Percentiles rank a stretch among this genome's conserved stretches.
phyloP scores from a whole-genome alignment of 2,329 filamentous ascomycete species.

The Coniella vitis region DNA sequence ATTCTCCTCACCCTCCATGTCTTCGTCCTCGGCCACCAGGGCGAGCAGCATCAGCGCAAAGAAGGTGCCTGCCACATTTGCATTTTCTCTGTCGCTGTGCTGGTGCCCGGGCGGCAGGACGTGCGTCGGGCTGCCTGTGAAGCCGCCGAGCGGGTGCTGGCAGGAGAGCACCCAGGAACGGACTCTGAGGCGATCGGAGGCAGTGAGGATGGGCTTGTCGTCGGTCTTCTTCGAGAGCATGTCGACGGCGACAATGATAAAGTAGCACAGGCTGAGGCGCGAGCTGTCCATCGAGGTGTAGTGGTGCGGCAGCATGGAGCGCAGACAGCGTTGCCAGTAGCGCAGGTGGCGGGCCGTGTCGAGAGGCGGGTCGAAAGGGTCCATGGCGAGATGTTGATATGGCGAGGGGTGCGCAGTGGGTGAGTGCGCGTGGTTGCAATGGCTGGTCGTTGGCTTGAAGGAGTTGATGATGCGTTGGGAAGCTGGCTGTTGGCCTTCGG shows the following conservation, averaged over 20 bases:
- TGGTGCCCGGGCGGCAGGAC: slow-evolving; percentile 25
- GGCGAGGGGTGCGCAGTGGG: background rate
- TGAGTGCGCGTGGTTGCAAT: background rate
- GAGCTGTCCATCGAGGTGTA: slow-evolving; percentile 89
- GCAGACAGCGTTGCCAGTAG: slow-evolving; percentile 89
- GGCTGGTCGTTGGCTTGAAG: background rate
- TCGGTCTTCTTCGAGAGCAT: slow-evolving; percentile 48
- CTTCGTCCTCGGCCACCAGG: slow-evolving; percentile 33
- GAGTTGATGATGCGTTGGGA: background rate
- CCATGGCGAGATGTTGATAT: slow-evolving; percentile 16
- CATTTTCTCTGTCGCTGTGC: slow-evolving; percentile 31
- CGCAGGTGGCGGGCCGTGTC: slow-evolving; percentile 67
- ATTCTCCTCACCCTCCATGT: slow-evolving; percentile 27
- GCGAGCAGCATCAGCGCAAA: slow-evolving; percentile 76
- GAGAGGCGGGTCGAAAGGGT: slow-evolving; percentile 30
- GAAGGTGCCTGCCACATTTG: slow-evolving; percentile 81
- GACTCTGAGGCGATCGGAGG: slow-evolving; percentile 37
- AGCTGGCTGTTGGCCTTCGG: too few relatives aligned
- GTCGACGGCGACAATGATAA: slow-evolving; percentile 80
- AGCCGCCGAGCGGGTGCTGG: slow-evolving; percentile 81
- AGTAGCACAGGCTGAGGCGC: slow-evolving; percentile 83
- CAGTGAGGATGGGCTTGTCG: slow-evolving; percentile 33
- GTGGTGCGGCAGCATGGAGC: slow-evolving; percentile 68
- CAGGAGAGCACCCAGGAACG: slow-evolving; percentile 79
- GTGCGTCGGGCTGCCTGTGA: slow-evolving; percentile 77